Evolutionary conservation across 345 rosid genomes (phyloP), one percentile per base, ranked within the genome.

Genomic region (Aurinia saxatilis): DNA sequence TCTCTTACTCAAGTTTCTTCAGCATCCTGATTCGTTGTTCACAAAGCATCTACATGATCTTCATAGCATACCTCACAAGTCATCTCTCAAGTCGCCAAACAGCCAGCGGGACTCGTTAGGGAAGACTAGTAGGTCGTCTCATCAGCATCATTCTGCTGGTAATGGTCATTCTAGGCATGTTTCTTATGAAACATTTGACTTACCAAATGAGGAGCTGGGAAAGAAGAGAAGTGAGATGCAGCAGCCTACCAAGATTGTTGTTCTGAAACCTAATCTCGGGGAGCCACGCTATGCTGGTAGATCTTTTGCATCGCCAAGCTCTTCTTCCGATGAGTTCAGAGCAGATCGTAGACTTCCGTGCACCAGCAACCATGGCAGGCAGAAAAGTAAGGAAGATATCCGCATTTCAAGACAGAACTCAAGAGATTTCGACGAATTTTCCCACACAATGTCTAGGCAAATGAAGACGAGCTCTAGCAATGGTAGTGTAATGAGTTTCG

Each of bases 11-110:
- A 88, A 82, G 78, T 86, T 80, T 73, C 88, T 90, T 78, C 91
- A 84, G 79, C 92, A 86, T 35, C 98, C 92, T 0, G 90, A 95
- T 83, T 80, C 93, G 31, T 75, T 90, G 72, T 83, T 88, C 77
- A 76, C 85, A 11, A 88, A 82, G 79, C 97, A 95, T 79, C 44
- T 88, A 8, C 81, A 81, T 71, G 91, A 88, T 73, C 83, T 88
- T 68, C 82, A 71, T 49, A 73, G 63, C 46, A 53, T 51, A 29
- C 66, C 73, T 67, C 74, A 76, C 23, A 78, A 77, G 39, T 68
- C 81, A 60, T 83, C 68, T n/a, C n/a, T n/a, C n/a, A n/a, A n/a
- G n/a, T n/a, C n/a, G n/a, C n/a, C n/a, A n/a, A n/a, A n/a, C n/a
- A n/a, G n/a, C n/a, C n/a, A n/a, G n/a, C n/a, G n/a, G n/a, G n/a